phyloP scores from a whole-genome alignment of 1,284 basidiomycete genomes.

The Phaffia rhodozyma region DNA sequence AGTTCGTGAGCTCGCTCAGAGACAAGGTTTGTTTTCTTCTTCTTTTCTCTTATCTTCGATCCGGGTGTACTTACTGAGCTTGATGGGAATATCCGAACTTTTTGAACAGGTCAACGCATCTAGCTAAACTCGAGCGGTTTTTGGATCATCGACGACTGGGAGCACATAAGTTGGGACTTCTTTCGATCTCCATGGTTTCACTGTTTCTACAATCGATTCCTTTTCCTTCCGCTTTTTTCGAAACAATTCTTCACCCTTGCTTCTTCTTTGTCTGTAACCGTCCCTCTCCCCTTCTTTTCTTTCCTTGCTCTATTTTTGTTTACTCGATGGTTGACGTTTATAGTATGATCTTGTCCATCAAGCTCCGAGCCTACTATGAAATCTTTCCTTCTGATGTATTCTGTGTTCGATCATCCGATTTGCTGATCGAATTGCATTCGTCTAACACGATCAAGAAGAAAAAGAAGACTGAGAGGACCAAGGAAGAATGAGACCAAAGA shows the following conservation, averaged over 20 bases:
- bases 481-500: too few species aligned
- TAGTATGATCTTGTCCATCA: too few species aligned
- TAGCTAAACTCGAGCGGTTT: neutral
- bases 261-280: neutral
- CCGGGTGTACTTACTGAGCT: neutral
- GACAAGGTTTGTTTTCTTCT: constrained; percentile 47
- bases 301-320: too few species aligned
- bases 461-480: too few species aligned
- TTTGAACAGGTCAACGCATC: neutral
- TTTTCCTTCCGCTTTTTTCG: neutral
- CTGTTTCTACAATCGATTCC: neutral
- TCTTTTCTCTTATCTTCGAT: neutral
- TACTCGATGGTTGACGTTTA: too few species aligned
- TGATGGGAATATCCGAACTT: neutral
- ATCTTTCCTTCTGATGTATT: too few species aligned
- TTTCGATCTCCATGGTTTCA: neutral
- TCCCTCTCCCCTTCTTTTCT: neutral
- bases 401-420: too few species aligned
- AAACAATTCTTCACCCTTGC: neutral
- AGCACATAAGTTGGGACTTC: neutral
- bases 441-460: too few species aligned
- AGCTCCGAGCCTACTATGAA: too few species aligned
- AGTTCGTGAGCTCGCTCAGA: constrained; percentile 68
- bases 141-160: neutral
- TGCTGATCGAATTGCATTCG: too few species aligned